These are phyloP conservation scores for Knoxdaviesia capensis DNA, from an alignment of 2,329 filamentous ascomycete genomes.

Conservation along the genomic window DNA sequence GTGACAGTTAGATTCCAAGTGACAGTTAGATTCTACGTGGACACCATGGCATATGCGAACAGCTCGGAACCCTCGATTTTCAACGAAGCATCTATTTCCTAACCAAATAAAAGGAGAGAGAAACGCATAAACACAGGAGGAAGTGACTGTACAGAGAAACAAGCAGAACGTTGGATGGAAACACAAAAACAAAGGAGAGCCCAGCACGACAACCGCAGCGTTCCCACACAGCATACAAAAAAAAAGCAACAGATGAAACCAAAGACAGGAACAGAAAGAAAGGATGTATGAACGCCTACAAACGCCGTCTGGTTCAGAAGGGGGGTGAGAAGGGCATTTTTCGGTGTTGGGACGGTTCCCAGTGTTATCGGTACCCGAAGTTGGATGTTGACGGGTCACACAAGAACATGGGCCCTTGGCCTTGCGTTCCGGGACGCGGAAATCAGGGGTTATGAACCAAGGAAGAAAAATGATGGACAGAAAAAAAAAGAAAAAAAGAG, in stretches of 20 bases:
- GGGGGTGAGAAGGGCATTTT: no score
- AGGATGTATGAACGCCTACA: background rate
- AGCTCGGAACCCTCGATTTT: no score
- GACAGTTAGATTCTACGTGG: no score
- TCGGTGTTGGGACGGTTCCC: no score
- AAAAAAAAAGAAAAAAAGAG: background rate
- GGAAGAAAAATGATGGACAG: background rate
- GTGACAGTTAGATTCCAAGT: no score
- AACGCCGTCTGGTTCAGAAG: no score
- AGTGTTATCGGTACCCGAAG: no score
- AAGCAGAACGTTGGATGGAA: background rate
- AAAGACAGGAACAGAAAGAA: slow-evolving; percentile 4
- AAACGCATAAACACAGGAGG: background rate
- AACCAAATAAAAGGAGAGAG: background rate
- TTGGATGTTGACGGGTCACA: no score
- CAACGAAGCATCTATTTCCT: background rate
- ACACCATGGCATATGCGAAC: background rate
- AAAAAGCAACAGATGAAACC: background rate
- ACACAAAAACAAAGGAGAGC: slow-evolving; percentile 1
- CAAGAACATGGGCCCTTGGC: no score
- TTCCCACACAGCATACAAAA: background rate
- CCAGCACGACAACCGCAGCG: background rate
- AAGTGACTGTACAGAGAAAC: background rate
- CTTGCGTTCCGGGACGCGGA: background rate
- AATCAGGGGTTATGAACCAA: background rate